Percentiles rank a stretch among this genome's conserved stretches.
Evolutionary conservation across 495 filamentous ascomycete species (phyloP).

Genomic region (Stereocaulon alpinum): DNA sequence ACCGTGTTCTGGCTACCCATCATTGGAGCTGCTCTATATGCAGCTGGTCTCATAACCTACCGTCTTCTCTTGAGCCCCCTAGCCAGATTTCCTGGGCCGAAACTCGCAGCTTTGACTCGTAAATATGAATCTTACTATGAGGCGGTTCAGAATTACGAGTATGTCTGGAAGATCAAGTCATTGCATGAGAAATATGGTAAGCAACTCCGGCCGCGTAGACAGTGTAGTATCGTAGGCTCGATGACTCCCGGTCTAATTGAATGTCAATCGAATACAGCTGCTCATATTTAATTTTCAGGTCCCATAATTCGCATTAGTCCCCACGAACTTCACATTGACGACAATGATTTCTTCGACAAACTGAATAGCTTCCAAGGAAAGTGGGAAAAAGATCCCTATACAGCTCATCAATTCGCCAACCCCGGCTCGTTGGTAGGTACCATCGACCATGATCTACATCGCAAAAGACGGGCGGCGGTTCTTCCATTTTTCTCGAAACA

Average conservation of each 20-base stretch:
- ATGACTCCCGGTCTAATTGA: too few relatives aligned
- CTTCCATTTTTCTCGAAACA: conserved; percentile 20
- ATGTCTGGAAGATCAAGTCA: conserved; percentile 34
- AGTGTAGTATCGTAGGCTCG: background rate
- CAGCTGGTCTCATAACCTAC: conserved; percentile 8
- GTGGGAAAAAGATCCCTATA: conserved; percentile 15
- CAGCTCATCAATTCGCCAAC: conserved; percentile 24
- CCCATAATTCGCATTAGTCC: conserved; percentile 33
- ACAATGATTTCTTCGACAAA: conserved; percentile 31
- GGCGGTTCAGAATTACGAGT: conserved; percentile 30
- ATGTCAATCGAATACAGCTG: too few relatives aligned
- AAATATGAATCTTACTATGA: conserved; percentile 46
- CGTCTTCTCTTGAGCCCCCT: conserved; percentile 38
- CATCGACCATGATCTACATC: conserved; percentile 37
- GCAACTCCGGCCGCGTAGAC: background rate
- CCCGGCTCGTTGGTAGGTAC: conserved; percentile 36
- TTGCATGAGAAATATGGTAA: conserved; percentile 43
- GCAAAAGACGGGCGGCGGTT: conserved; percentile 33
- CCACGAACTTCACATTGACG: conserved; percentile 31
- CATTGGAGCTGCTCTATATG: conserved; percentile 8
- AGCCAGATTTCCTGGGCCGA: conserved; percentile 38
- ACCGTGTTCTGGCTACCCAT: conserved; percentile 7
- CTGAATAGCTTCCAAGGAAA: conserved; percentile 29
- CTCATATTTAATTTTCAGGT: conserved; percentile 19
- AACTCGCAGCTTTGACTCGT: conserved; percentile 39